Percentiles rank a stretch among this genome's conserved stretches.
These are phyloP conservation scores for Talaromyces marneffei DNA, from an alignment of 2,329 filamentous ascomycete species.

Conservation along the genomic window DNA sequence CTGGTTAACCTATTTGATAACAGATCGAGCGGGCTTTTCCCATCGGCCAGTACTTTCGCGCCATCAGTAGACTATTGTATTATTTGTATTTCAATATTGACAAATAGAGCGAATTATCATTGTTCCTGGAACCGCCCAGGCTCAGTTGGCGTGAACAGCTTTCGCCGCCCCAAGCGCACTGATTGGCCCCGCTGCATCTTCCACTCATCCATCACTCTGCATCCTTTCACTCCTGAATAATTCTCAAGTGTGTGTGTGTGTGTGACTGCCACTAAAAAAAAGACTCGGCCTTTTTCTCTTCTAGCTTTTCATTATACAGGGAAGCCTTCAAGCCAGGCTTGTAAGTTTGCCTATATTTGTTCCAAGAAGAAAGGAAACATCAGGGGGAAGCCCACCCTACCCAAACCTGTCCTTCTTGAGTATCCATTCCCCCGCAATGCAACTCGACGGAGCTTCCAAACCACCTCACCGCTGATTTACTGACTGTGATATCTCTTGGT, in stretches of 20 bases:
- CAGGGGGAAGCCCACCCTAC: background rate
- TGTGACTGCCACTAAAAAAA: background rate
- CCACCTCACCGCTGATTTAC: background rate
- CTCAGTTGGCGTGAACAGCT: background rate
- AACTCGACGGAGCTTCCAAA: background rate
- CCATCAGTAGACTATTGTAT: background rate
- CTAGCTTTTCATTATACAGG: background rate
- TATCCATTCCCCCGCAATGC: conserved; percentile 2
- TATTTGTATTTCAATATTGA: conserved; percentile 1
- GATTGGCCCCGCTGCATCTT: conserved; percentile 16
- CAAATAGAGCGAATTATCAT: background rate
- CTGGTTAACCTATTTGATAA: background rate
- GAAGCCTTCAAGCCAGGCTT: background rate
- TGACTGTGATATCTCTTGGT: background rate
- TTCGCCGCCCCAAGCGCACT: conserved; percentile 13
- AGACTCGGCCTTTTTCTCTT: background rate
- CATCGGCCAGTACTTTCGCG: conserved; percentile 1
- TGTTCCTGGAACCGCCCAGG: background rate
- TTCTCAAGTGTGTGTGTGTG: background rate
- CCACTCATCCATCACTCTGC: conserved; percentile 7
- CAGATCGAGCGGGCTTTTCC: background rate
- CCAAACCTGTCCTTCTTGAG: background rate
- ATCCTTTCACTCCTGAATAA: background rate
- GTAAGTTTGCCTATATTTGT: background rate
- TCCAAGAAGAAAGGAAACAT: background rate